phyloP scores from a whole-genome alignment of 1,284 basidiomycete genomes.

The Pyrrhoderma lamaoense region DNA sequence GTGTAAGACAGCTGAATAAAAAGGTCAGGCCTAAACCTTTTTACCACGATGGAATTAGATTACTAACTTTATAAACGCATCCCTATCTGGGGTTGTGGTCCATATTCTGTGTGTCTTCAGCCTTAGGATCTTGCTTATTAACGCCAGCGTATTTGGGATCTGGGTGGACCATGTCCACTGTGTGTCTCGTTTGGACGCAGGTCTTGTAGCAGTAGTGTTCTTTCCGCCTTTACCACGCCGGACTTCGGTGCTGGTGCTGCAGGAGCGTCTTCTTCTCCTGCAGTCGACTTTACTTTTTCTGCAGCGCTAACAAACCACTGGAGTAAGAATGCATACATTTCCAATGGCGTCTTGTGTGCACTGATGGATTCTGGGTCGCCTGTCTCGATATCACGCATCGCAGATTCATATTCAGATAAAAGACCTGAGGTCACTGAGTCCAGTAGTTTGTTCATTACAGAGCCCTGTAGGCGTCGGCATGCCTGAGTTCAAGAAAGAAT shows the following conservation, averaged over 20 bases:
- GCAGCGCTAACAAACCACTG: conserved; percentile 78
- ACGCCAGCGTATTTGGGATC: conserved; percentile 57
- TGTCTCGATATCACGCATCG: conserved; percentile 56
- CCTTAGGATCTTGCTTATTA: conserved; percentile 68
- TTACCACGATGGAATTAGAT: conserved; percentile 4
- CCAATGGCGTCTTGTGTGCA: conserved; percentile 67
- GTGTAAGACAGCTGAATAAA: conserved; percentile 66
- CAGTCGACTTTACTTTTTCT: conserved; percentile 57
- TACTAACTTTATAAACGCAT: conserved; percentile 74
- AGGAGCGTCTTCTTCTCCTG: conserved; percentile 43
- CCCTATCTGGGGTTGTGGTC: conserved; percentile 78
- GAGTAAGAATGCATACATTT: conserved; percentile 84
- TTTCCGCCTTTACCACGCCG: conserved; percentile 56
- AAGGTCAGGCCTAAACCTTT: conserved; percentile 5
- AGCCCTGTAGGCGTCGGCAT: conserved; percentile 50
- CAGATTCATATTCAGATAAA: conserved; percentile 60
- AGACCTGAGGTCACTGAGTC: conserved; percentile 73
- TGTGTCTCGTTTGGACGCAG: conserved; percentile 39
- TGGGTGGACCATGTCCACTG: conserved; percentile 77
- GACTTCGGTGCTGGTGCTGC: conserved; percentile 38
- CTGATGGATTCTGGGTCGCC: conserved; percentile 66
- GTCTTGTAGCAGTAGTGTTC: conserved; percentile 31
- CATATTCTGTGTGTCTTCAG: conserved; percentile 79
- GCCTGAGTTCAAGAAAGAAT: conserved; percentile 24
- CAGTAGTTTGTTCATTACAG: conserved; percentile 67